Evolutionary conservation across 139 green algal species (phyloP).

Genomic region (Coccomyxa sp.): DNA sequence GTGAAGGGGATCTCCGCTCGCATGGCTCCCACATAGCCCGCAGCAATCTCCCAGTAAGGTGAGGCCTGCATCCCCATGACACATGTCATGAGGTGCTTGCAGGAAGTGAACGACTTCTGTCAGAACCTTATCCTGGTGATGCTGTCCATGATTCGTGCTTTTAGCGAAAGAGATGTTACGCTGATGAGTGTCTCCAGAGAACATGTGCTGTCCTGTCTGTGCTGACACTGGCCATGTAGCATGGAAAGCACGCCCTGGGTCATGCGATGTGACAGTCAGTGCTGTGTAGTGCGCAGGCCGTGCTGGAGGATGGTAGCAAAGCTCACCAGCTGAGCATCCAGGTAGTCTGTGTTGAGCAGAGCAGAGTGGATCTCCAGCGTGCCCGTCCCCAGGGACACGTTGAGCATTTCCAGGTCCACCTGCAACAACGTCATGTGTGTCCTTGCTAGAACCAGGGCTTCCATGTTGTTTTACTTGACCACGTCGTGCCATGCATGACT

Average conservation of each 20-base stretch:
- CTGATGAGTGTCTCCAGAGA: too few species aligned
- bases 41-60: slow-evolving; percentile 43
- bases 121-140: too few species aligned
- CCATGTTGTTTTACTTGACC: not conserved
- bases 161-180: too few species aligned
- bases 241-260: too few species aligned
- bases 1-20: slow-evolving; percentile 40
- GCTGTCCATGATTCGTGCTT: too few species aligned
- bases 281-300: too few species aligned
- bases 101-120: too few species aligned
- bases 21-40: slow-evolving; percentile 52
- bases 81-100: too few species aligned
- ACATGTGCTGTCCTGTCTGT: too few species aligned
- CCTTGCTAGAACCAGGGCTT: too few species aligned
- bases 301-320: not conserved
- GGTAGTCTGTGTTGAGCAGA: slow-evolving; percentile 55
- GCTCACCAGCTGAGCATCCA: slow-evolving; percentile 64
- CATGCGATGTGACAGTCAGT: too few species aligned
- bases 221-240: too few species aligned
- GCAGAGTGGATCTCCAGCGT: slow-evolving; percentile 61
- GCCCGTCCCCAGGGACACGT: slow-evolving; percentile 55
- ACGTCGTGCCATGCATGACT: not conserved
- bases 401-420: slow-evolving; percentile 67
- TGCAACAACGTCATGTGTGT: slow-evolving; percentile 8
- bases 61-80: slow-evolving; percentile 1